These are phyloP conservation scores for Flaveria robusta DNA, from an alignment of 129 eudicot species.

Conservation along the genomic window DNA sequence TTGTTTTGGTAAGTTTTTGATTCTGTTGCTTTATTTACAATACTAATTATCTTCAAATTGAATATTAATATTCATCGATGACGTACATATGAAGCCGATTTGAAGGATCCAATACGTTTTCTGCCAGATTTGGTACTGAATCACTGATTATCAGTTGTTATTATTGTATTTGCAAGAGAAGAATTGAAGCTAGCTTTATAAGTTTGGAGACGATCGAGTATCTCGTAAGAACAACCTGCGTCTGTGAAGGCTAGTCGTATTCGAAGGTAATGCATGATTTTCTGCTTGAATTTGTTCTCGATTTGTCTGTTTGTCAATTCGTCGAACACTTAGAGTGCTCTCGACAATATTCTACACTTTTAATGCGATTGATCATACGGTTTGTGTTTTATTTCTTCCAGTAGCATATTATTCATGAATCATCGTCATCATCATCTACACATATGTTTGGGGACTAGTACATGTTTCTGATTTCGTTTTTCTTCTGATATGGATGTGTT, in stretches of 20 bases:
- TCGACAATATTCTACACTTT: slow-evolving; percentile 28
- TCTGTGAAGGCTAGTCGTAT: slow-evolving; percentile 39
- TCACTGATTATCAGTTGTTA: slow-evolving; percentile 11
- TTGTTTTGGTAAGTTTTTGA: slow-evolving; percentile 18
- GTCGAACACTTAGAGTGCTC: slow-evolving; percentile 38
- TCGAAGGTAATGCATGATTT: slow-evolving; percentile 39
- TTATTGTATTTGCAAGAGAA: slow-evolving; percentile 15
- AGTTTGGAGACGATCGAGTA: no score
- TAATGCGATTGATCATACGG: slow-evolving; percentile 34
- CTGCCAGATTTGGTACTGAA: slow-evolving; percentile 20
- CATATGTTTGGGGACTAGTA: no score
- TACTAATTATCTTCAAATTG: neutral
- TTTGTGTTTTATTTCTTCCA: slow-evolving; percentile 12
- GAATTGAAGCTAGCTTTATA: no score
- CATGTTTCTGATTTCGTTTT: no score
- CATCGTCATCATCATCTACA: slow-evolving; percentile 21
- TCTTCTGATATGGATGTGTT: no score
- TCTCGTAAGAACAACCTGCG: slow-evolving; percentile 17
- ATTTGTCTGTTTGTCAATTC: slow-evolving; percentile 38
- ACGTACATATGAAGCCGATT: neutral
- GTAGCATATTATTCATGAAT: slow-evolving; percentile 1
- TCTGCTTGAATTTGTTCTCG: slow-evolving; percentile 29
- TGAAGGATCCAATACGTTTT: slow-evolving; percentile 20
- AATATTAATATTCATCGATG: neutral
- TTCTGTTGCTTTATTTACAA: neutral